These are phyloP conservation scores for Solanum etuberosum DNA, from an alignment of 257 asterid species.

Conservation along the genomic window DNA sequence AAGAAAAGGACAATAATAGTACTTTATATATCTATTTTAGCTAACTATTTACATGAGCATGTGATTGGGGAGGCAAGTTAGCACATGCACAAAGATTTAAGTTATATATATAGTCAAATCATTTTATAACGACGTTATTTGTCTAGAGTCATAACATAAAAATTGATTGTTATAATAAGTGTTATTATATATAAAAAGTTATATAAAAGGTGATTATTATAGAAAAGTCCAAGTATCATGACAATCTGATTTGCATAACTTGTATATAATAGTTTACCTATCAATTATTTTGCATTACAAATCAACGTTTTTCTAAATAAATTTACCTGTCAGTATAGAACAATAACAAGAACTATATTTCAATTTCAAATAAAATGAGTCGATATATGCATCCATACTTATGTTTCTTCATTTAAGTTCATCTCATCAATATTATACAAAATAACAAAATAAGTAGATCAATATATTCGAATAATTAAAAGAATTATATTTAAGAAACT, in stretches of 20 bases:
- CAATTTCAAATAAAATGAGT: not conserved
- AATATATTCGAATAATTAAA: not conserved
- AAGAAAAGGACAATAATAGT: not conserved
- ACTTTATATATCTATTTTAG: not conserved
- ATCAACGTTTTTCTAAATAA: not conserved
- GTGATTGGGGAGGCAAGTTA: not conserved
- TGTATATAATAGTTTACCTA: not conserved
- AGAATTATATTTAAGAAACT: not conserved
- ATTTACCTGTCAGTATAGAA: not conserved
- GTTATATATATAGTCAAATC: not conserved
- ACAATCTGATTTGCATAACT: not conserved
- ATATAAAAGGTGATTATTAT: not conserved
- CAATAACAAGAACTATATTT: not conserved
- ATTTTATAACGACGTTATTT: not conserved
- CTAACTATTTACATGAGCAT: not conserved
- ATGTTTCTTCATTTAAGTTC: not conserved
- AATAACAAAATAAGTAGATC: not conserved
- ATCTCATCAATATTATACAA: not conserved
- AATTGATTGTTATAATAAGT: no score
- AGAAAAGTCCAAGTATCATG: not conserved
- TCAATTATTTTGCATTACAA: not conserved
- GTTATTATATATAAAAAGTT: not conserved
- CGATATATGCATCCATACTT: not conserved
- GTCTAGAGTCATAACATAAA: not conserved
- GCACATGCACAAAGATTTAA: not conserved